Evolutionary conservation across 495 filamentous ascomycete genomes (phyloP).

Genomic region (Rhypophila decipiens): DNA sequence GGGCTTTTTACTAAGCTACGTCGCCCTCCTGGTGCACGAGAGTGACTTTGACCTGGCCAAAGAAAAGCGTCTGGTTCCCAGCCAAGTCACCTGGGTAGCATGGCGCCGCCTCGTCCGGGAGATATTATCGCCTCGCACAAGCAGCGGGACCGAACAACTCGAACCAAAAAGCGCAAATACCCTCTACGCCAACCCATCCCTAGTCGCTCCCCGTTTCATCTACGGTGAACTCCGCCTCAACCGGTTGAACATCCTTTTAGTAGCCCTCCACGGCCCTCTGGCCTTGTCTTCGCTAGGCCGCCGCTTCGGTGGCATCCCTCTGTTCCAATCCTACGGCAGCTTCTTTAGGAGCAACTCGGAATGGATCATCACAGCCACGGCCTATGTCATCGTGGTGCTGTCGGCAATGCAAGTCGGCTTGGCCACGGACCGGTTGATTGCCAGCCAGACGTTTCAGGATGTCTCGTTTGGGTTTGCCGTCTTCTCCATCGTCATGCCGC

Average conservation of each 20-base stretch:
- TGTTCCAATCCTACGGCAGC: constrained; percentile 25
- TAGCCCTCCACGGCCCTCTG: constrained; percentile 4
- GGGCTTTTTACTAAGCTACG: constrained; percentile 41
- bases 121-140: no score
- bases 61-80: constrained; percentile 30
- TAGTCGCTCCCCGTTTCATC: constrained; percentile 25
- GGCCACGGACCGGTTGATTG: constrained; percentile 28
- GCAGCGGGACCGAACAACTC: no score
- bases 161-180: no score
- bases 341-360: constrained; percentile 44
- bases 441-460: constrained; percentile 35
- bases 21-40: constrained; percentile 35
- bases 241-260: constrained; percentile 32
- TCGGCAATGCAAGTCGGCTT: constrained; percentile 57
- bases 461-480: constrained; percentile 50
- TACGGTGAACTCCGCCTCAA: constrained; percentile 42
- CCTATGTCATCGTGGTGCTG: constrained; percentile 48
- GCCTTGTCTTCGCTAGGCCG: no score
- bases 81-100: constrained; percentile 19
- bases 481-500: constrained; percentile 26
- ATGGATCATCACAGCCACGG: constrained; percentile 35
- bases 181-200: constrained; percentile 14
- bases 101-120: constrained; percentile 18
- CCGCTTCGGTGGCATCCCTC: constrained; percentile 18
- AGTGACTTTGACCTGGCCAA: constrained; percentile 39